These are phyloP conservation scores for Yamadazyma olivae DNA, from an alignment of 805 yeast genomes.

Conservation along the genomic window DNA sequence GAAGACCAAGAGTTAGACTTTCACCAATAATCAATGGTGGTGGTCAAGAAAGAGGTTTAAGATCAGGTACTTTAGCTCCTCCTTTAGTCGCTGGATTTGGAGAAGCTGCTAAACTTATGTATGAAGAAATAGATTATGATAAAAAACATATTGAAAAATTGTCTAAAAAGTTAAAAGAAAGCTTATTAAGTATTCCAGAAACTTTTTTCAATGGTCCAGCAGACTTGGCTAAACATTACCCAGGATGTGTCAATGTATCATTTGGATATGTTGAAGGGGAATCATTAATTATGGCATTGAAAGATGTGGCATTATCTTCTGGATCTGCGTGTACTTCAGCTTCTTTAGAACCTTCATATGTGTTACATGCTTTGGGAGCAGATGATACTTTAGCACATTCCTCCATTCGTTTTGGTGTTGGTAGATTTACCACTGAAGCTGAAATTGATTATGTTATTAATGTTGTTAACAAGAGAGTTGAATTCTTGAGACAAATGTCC, in stretches of 20 bases:
- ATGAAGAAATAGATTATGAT: slow-evolving; percentile 72
- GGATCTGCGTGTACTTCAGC: slow-evolving; percentile 99
- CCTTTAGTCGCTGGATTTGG: slow-evolving; percentile 95
- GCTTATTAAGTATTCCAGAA: slow-evolving; percentile 78
- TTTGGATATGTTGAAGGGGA: slow-evolving; percentile 99
- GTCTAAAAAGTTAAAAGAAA: slow-evolving; percentile 68
- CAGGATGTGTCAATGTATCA: slow-evolving; percentile 95
- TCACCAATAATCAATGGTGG: slow-evolving; percentile 96
- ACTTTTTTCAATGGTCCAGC: slow-evolving; percentile 87
- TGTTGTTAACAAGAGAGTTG: slow-evolving; percentile 86
- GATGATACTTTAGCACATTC: slow-evolving; percentile 98
- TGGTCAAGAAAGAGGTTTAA: slow-evolving; percentile 97
- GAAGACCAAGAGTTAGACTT: slow-evolving; percentile 96
- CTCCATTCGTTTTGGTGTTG: slow-evolving; percentile 95
- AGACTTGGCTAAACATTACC: slow-evolving; percentile 49
- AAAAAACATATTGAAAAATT: slow-evolving; percentile 63
- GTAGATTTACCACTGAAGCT: slow-evolving; percentile 94
- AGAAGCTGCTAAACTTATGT: slow-evolving; percentile 89
- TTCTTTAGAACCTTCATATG: slow-evolving; percentile 95
- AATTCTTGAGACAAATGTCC: slow-evolving; percentile 84
- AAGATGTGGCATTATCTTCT: slow-evolving; percentile 92
- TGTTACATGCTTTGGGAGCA: slow-evolving; percentile 93
- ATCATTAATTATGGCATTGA: slow-evolving; percentile 93
- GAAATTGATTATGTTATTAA: slow-evolving; percentile 92
- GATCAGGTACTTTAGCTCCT: slow-evolving; percentile 98